Evolutionary conservation across 306 rosid species (phyloP).

Genomic region (Delonix regia): DNA sequence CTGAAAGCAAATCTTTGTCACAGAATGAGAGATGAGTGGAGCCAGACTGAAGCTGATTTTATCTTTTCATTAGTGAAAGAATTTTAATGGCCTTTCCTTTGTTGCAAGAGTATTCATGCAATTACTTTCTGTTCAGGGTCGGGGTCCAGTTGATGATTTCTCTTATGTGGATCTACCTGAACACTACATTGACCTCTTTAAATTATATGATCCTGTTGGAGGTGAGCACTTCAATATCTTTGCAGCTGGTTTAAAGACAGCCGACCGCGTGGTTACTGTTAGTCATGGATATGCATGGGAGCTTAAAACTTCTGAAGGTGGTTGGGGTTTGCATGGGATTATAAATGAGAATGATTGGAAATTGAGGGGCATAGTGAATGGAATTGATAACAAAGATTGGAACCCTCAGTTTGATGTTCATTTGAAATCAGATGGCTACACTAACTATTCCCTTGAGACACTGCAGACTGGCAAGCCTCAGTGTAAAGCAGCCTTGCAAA

Average conservation of each 20-base stretch:
- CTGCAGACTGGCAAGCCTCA: constrained; percentile 71
- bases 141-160: constrained; percentile 85
- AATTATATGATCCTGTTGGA: constrained; percentile 77
- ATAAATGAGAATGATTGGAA: constrained; percentile 90
- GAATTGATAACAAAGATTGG: constrained; percentile 89
- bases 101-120: constrained; percentile 9
- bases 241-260: constrained; percentile 88
- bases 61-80: neutral
- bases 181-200: constrained; percentile 76
- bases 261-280: constrained; percentile 89
- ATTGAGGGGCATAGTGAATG: constrained; percentile 86
- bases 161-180: constrained; percentile 62
- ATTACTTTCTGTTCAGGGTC: constrained; percentile 64
- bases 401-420: constrained; percentile 67
- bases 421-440: constrained; percentile 82
- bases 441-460: constrained; percentile 80
- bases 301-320: constrained; percentile 82
- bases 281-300: constrained; percentile 98
- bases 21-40: constrained; percentile 14
- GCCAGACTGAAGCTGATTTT: constrained; percentile 20
- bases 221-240: constrained; percentile 97
- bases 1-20: constrained; percentile 20
- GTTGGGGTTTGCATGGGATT: constrained; percentile 93
- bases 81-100: constrained; percentile 24
- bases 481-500: constrained; percentile 90